A percentile compares a stretch with the other conserved stretches of the same genome.
Evolutionary conservation across 1,284 basidiomycete genomes (phyloP).

Genomic region (Sporisorium scitamineum): DNA sequence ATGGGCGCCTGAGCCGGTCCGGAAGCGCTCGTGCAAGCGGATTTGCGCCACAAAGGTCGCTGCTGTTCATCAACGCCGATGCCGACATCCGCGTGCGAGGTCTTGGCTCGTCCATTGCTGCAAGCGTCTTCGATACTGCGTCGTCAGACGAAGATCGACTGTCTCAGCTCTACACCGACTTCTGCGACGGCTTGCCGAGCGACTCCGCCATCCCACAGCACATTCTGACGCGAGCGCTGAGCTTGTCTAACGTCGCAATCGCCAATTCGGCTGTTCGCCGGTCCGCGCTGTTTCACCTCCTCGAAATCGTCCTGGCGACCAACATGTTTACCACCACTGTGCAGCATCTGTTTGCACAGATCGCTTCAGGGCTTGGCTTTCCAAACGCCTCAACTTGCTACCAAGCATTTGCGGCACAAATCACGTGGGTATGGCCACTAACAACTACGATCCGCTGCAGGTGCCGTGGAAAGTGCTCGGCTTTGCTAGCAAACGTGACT

Average conservation of each 20-base stretch:
- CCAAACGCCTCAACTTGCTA: constrained; percentile 78
- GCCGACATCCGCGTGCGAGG: constrained; percentile 87
- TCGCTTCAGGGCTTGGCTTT: constrained; percentile 80
- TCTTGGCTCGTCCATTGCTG: constrained; percentile 77
- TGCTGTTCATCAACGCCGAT: constrained; percentile 72
- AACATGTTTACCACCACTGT: constrained; percentile 75
- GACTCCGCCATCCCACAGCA: constrained; percentile 75
- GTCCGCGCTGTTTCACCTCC: constrained; percentile 86
- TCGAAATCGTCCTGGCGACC: constrained; percentile 74
- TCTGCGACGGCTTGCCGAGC: constrained; percentile 33
- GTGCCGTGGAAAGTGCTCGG: constrained; percentile 81
- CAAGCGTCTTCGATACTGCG: constrained; percentile 72
- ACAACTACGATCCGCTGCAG: constrained; percentile 74
- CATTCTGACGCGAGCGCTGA: constrained; percentile 82
- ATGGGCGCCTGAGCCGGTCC: constrained; percentile 11
- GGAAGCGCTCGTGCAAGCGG: constrained; percentile 14
- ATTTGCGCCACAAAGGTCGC: constrained; percentile 11
- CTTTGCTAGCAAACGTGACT: constrained; percentile 73
- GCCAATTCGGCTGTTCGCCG: constrained; percentile 82
- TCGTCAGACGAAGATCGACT: constrained; percentile 19
- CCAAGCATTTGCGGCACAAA: constrained; percentile 80
- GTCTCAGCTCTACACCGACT: constrained; percentile 39
- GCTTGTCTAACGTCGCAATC: constrained; percentile 85
- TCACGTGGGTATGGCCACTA: constrained; percentile 70
- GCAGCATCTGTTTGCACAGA: constrained; percentile 76